Percentiles rank a stretch among this genome's conserved stretches.
Conservation (phyloP, 1,284 basidiomycete species). For the Ustilago sp. region DNA sequence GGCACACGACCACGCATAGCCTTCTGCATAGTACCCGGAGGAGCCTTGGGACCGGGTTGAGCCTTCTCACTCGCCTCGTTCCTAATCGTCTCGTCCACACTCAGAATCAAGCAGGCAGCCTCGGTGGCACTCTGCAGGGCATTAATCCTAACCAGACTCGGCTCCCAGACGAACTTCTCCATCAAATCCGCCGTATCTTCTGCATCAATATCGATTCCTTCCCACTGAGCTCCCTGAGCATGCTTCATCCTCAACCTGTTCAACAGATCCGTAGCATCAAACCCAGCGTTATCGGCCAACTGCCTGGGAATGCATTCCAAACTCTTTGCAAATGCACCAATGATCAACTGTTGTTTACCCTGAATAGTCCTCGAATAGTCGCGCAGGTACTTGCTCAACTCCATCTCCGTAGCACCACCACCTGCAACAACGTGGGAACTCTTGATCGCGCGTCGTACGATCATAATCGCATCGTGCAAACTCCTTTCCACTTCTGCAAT, state of each 20-base stretch:
- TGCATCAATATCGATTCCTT: conserved; percentile 93
- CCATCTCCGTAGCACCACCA: conserved; percentile 98
- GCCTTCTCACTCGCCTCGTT: conserved; percentile 63
- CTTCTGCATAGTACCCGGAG: conserved; percentile 66
- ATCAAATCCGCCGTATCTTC: conserved; percentile 91
- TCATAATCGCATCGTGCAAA: conserved; percentile 99
- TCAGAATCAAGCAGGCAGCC: conserved; percentile 87
- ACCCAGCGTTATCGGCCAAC: conserved; percentile 97
- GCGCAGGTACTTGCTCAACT: conserved; percentile 90
- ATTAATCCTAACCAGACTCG: conserved; percentile 93
- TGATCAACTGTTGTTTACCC: conserved; percentile 94
- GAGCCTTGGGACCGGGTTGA: conserved; percentile 57
- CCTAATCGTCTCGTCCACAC: conserved; percentile 68
- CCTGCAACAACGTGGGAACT: conserved; percentile 97
- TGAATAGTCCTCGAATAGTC: conserved; percentile 91
- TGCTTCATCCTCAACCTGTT: conserved; percentile 98
- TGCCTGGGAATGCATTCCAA: conserved; percentile 98
- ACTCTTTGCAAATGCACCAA: conserved; percentile 95
- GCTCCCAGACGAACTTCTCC: conserved; percentile 98
- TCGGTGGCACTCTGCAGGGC: conserved; percentile 94
- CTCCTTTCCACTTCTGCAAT: conserved; percentile 98
- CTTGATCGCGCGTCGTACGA: conserved; percentile 95
- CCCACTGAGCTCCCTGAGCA: conserved; percentile 86
- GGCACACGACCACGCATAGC: conserved; percentile 59
- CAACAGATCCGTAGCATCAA: conserved; percentile 96